These are phyloP conservation scores for Pyrenochaeta sp. DNA, from an alignment of 2,329 filamentous ascomycete genomes.

Conservation along the genomic window DNA sequence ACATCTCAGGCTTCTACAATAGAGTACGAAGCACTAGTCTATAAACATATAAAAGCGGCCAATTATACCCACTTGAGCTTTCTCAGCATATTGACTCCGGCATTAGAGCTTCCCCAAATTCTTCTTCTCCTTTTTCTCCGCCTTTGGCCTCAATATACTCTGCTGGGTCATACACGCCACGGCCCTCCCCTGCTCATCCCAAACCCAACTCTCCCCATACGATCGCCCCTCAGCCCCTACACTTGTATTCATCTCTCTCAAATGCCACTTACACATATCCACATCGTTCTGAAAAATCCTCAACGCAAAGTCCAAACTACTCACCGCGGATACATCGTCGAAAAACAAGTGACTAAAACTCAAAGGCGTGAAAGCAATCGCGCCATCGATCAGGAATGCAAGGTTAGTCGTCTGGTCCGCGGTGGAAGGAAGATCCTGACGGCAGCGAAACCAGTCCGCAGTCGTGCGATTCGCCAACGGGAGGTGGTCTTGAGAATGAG, in stretches of 20 bases:
- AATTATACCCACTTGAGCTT: neutral
- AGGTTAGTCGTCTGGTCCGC: slow-evolving; percentile 51
- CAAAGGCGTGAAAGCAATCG: slow-evolving; percentile 56
- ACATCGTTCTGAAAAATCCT: slow-evolving; percentile 53
- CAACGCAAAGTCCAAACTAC: slow-evolving; percentile 61
- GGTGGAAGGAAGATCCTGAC: slow-evolving; percentile 18
- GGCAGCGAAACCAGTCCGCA: slow-evolving; percentile 55
- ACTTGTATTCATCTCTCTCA: slow-evolving; percentile 53
- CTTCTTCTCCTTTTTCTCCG: slow-evolving; percentile 9
- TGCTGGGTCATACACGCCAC: slow-evolving; percentile 62
- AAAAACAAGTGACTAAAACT: slow-evolving; percentile 55
- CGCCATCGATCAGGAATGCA: slow-evolving; percentile 57
- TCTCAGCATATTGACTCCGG: neutral
- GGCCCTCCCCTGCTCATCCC: slow-evolving; percentile 55
- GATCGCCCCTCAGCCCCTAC: slow-evolving; percentile 54
- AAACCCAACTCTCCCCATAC: slow-evolving; percentile 57
- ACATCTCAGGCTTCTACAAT: neutral
- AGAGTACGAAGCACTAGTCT: neutral
- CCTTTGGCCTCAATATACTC: slow-evolving; percentile 43
- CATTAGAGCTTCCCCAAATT: slow-evolving; percentile 19
- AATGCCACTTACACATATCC: slow-evolving; percentile 54
- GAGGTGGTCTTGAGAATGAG: slow-evolving; percentile 50
- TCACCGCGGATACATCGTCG: slow-evolving; percentile 56
- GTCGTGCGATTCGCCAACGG: slow-evolving; percentile 42
- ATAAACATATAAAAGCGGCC: too few relatives aligned